Evolutionary conservation across 2,329 filamentous ascomycete species (phyloP), one percentile per base, ranked within the genome.

Genomic region (Capronia coronata): DNA sequence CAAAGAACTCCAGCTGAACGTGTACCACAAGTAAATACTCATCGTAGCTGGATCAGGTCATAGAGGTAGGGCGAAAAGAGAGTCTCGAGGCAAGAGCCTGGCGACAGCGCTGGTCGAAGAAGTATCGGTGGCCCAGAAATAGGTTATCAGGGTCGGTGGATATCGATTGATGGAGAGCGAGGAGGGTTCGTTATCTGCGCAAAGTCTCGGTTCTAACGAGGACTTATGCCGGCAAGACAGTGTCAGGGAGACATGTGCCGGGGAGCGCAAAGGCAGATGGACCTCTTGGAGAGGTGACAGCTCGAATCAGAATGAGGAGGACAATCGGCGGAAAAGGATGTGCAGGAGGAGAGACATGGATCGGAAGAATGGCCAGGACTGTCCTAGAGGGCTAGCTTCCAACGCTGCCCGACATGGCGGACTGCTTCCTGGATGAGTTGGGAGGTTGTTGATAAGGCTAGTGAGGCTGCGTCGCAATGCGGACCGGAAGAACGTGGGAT

Each of bases 11-110:
- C 55, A 59, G 54, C 59, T 57, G 52, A 58, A 61, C 46, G 52
- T 50, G 47, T 58, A 58, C 59, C 59, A 61, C 48, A 61, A 48
- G 39, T 57, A 61, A 34, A 43, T 58, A 54, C 56, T 61, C 59
- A 61, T 61, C 57, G 51, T 59, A 55, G 29, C 43, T 21, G 40
- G 41, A 46, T 25, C 18, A 32, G 27, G 25, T 46, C 42, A 38
- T 38, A 35, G 30, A 18, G 19, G 21, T 23, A n/a, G 38, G 16
- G n/a, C 44, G 37, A 18, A 32, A 37, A 39, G 43, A 34, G 22
- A 35, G n/a, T 16, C 39, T 44, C 7, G 22, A 18, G 40, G 29
- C 29, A n/a, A 32, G 29, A 39, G 40, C 27, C 40, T 27, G 21
- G 18, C 27, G 46, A 38, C 10, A 11, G 25, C 4, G 38, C 22